Percentiles rank a stretch among this genome's conserved stretches.
Conservation (phyloP, 306 rosid genomes). For the Spatholobus suberectus region DNA sequence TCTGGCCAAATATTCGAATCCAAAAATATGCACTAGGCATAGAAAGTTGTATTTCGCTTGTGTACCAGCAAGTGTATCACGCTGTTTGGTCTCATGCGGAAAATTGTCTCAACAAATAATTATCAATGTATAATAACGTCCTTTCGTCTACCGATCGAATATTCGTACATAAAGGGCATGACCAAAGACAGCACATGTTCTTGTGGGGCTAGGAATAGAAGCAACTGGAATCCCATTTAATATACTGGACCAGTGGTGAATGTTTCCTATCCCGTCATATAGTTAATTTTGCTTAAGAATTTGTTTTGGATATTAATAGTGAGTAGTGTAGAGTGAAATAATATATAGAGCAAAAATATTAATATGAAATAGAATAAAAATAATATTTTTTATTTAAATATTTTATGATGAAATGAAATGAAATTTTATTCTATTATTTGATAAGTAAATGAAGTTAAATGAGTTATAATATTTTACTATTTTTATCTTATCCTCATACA, state of each 20-base stretch:
- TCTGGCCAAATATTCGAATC: not conserved
- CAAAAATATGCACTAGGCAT: not conserved
- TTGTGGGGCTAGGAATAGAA: conserved; percentile 40
- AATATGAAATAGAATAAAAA: too few relatives aligned
- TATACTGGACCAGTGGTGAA: conserved; percentile 26
- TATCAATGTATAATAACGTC: not conserved
- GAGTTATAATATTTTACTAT: too few relatives aligned
- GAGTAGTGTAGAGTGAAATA: not conserved
- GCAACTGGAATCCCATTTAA: conserved; percentile 15
- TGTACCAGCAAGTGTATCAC: not conserved
- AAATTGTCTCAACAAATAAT: not conserved
- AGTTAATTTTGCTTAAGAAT: not conserved
- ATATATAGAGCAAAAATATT: too few relatives aligned
- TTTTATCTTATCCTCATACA: too few relatives aligned
- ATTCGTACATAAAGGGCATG: conserved; percentile 38
- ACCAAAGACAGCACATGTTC: conserved; percentile 41
- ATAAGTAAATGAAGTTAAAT: not conserved
- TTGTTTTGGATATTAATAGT: not conserved
- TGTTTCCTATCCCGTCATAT: conserved; percentile 21
- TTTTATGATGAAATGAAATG: too few relatives aligned
- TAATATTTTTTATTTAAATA: not conserved
- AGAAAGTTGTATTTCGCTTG: not conserved
- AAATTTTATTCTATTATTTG: too few relatives aligned
- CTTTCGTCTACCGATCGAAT: conserved; percentile 12
- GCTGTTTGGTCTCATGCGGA: conserved; percentile 11